Percentiles rank a stretch among this genome's conserved stretches.
Evolutionary conservation across 176 grass and related monocot genomes (phyloP).

Genomic region (Oryza punctata): DNA sequence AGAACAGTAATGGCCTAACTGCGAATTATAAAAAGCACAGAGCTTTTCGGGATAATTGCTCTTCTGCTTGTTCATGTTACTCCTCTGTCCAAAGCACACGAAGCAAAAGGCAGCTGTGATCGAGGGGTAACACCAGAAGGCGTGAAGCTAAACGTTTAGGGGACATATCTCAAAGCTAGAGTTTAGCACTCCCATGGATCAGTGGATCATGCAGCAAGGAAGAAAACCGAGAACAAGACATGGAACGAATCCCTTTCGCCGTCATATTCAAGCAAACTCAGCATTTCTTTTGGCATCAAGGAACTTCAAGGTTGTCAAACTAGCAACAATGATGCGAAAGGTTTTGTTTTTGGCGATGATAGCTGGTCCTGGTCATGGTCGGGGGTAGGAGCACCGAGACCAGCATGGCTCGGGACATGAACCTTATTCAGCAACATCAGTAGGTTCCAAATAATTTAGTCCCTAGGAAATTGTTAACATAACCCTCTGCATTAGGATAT

Average conservation of each 20-base stretch:
- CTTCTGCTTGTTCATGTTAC: constrained; percentile 24
- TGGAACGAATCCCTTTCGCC: constrained; percentile 47
- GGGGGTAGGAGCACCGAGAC: constrained; percentile 40
- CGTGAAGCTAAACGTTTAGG: constrained; percentile 31
- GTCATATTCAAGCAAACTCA: constrained; percentile 33
- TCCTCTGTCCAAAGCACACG: constrained; percentile 32
- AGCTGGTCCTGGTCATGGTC: constrained; percentile 41
- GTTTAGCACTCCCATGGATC: constrained; percentile 27
- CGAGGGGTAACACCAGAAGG: constrained; percentile 48
- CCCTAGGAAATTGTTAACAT: constrained; percentile 36
- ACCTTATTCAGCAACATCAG: constrained; percentile 51
- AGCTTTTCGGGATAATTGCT: constrained; percentile 14
- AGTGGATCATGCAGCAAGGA: constrained; percentile 29
- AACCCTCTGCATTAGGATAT: constrained; percentile 37
- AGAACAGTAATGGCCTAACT: constrained; percentile 36
- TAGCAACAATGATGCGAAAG: constrained; percentile 5
- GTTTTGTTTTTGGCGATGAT: constrained; percentile 47
- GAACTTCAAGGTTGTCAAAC: constrained; percentile 30
- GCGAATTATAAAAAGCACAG: constrained; percentile 18
- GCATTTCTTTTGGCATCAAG: constrained; percentile 37
- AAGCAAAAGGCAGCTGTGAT: constrained; percentile 21
- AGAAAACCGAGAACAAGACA: constrained; percentile 40
- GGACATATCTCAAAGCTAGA: constrained; percentile 38
- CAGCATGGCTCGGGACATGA: constrained; percentile 35
- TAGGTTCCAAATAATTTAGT: constrained; percentile 39